phyloP scores from a whole-genome alignment of 2,329 filamentous ascomycete genomes.

The Neofusicoccum parvum region DNA sequence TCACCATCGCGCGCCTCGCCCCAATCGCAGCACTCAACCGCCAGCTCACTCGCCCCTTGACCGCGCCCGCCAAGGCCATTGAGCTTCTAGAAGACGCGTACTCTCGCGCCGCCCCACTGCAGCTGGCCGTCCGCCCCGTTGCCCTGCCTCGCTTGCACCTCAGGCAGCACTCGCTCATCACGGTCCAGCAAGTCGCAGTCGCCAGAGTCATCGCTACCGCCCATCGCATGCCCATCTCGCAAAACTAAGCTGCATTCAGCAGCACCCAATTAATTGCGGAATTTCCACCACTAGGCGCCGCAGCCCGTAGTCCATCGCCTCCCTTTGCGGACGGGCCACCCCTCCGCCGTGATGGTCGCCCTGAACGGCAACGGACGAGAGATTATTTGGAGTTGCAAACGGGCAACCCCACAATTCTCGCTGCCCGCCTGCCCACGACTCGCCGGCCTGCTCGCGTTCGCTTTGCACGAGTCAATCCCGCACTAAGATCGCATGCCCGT shows the following conservation, averaged over 20 bases:
- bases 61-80: not conserved
- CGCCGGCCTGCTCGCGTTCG: not conserved
- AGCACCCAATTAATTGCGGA: not conserved
- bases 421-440: conserved; percentile 8
- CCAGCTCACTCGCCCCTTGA: not conserved
- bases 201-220: not conserved
- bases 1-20: conserved; percentile 4
- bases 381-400: conserved; percentile 8
- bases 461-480: conserved; percentile 5
- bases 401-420: conserved; percentile 4
- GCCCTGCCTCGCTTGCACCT: conserved; percentile 7
- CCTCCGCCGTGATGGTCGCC: not conserved
- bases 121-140: not conserved
- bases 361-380: not conserved
- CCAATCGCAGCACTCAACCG: not conserved
- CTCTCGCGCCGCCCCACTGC: not conserved
- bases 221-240: conserved; percentile 1
- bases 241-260: conserved; percentile 6
- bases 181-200: not conserved
- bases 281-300: conserved; percentile 10
- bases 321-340: not conserved
- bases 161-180: not conserved
- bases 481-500: not conserved
- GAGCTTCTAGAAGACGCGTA: conserved; percentile 7
- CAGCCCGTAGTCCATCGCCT: conserved; percentile 2